A percentile compares a stretch with the other conserved stretches of the same genome.
These are phyloP conservation scores for Madurella fahalii DNA, from an alignment of 2,329 filamentous ascomycete species.

Conservation along the genomic window DNA sequence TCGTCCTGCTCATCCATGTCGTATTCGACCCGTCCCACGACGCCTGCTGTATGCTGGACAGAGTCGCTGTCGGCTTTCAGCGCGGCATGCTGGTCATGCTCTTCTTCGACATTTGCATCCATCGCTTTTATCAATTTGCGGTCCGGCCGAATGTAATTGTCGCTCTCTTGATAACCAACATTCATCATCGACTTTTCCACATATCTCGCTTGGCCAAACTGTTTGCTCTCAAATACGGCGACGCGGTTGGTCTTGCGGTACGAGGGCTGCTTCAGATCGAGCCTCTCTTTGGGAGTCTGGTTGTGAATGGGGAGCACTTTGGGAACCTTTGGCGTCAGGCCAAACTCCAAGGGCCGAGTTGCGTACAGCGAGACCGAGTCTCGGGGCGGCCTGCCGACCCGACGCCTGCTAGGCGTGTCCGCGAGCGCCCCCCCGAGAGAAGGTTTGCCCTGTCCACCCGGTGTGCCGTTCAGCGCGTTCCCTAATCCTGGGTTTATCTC, in stretches of 20 bases:
- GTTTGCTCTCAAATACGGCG: conserved; percentile 76
- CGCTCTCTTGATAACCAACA: conserved; percentile 92
- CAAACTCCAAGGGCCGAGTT: conserved; percentile 42
- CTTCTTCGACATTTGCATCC: conserved; percentile 57
- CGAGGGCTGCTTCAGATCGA: conserved; percentile 72
- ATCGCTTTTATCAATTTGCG: conserved; percentile 63
- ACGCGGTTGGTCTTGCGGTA: conserved; percentile 78
- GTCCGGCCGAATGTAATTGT: conserved; percentile 77
- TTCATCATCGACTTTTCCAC: conserved; percentile 96
- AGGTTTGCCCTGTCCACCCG: conserved; percentile 35
- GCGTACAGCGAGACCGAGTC: conserved; percentile 53
- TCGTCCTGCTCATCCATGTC: conserved; percentile 99
- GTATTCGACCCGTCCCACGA: conserved; percentile 85
- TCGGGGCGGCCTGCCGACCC: conserved; percentile 45
- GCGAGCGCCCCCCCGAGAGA: conserved; percentile 20
- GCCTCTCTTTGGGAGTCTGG: conserved; percentile 73
- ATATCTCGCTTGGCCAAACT: conserved; percentile 79
- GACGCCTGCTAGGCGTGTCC: conserved; percentile 40
- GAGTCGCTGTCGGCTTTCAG: conserved; percentile 56
- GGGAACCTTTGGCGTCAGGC: conserved; percentile 49
- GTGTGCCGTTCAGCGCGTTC: conserved; percentile 39
- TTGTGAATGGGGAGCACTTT: conserved; percentile 73
- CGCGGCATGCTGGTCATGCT: conserved; percentile 44
- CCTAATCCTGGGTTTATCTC: conserved; percentile 41
- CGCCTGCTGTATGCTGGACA: conserved; percentile 40